Percentiles rank a stretch among this genome's conserved stretches.
These are phyloP conservation scores for Gentiana straminea DNA, from an alignment of 257 asterid genomes.

Conservation along the genomic window DNA sequence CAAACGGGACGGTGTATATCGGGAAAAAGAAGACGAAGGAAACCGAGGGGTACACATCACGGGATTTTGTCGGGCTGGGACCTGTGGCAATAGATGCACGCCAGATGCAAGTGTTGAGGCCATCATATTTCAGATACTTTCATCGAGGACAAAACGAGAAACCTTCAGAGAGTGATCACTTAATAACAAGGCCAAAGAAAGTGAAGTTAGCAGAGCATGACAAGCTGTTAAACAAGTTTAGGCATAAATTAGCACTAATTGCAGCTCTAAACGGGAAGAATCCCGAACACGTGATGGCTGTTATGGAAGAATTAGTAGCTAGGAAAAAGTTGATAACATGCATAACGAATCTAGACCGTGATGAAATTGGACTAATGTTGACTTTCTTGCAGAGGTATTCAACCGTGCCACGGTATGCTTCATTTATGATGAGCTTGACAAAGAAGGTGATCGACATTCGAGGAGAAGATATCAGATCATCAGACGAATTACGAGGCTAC, in stretches of 20 bases:
- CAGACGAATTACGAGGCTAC: constrained; percentile 33
- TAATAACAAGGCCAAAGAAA: constrained; percentile 54
- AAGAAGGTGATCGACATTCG: constrained; percentile 65
- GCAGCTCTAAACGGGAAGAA: constrained; percentile 49
- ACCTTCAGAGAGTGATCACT: constrained; percentile 61
- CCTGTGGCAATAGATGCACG: constrained; percentile 30
- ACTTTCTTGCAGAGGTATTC: constrained; percentile 68
- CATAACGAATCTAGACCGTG: constrained; percentile 50
- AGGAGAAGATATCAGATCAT: constrained; percentile 51
- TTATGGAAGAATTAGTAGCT: constrained; percentile 86
- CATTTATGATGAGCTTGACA: constrained; percentile 41
- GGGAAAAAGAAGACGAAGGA: constrained; percentile 60
- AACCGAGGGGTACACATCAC: constrained; percentile 14
- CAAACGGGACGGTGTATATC: constrained; percentile 59
- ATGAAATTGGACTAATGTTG: constrained; percentile 57
- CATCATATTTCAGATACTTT: constrained; percentile 74
- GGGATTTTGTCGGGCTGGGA: constrained; percentile 27
- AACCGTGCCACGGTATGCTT: constrained; percentile 59
- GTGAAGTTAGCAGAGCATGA: constrained; percentile 68
- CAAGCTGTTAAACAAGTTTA: constrained; percentile 62
- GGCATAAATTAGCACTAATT: constrained; percentile 77
- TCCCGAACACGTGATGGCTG: constrained; percentile 67
- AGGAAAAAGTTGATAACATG: constrained; percentile 64
- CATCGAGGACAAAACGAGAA: constrained; percentile 71
- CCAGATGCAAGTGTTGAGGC: constrained; percentile 46